A percentile compares a stretch with the other conserved stretches of the same genome.
Evolutionary conservation across 176 grass and related monocot species (phyloP).

Genomic region (Oryza meyeriana): DNA sequence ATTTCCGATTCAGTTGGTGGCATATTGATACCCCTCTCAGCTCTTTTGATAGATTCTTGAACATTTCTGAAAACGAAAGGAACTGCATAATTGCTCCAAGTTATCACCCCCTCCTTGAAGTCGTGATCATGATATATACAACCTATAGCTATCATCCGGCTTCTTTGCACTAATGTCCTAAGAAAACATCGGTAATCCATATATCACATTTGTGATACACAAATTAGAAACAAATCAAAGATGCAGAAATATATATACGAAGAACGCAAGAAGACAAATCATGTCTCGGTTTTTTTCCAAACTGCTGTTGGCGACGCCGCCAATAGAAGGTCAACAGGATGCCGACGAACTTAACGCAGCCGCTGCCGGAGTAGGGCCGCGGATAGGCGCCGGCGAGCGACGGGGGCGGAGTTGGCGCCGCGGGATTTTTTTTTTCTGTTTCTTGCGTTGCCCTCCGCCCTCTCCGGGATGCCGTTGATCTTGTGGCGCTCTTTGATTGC

Average conservation of each 20-base stretch:
- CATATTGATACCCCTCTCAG: background rate
- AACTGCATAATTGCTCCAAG: background rate
- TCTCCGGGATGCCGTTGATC: slow-evolving; percentile 1
- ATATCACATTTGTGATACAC: no score
- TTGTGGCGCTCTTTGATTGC: background rate
- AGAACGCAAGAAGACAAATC: no score
- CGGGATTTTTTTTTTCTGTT: background rate
- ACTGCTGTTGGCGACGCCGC: no score
- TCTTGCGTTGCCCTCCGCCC: background rate
- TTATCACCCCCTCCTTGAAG: background rate
- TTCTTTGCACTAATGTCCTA: background rate
- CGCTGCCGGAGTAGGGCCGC: background rate
- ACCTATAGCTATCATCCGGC: background rate
- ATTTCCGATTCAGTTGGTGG: background rate
- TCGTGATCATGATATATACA: background rate
- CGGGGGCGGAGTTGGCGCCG: no score
- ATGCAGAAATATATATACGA: background rate
- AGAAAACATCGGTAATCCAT: background rate
- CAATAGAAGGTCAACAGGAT: no score
- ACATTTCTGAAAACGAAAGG: background rate
- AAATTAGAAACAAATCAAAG: background rate
- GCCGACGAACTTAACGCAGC: background rate
- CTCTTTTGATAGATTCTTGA: background rate
- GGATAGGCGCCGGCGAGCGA: background rate
- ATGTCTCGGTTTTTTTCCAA: no score